These are phyloP conservation scores for Salix viminalis DNA, from an alignment of 345 rosid species.

Conservation along the genomic window DNA sequence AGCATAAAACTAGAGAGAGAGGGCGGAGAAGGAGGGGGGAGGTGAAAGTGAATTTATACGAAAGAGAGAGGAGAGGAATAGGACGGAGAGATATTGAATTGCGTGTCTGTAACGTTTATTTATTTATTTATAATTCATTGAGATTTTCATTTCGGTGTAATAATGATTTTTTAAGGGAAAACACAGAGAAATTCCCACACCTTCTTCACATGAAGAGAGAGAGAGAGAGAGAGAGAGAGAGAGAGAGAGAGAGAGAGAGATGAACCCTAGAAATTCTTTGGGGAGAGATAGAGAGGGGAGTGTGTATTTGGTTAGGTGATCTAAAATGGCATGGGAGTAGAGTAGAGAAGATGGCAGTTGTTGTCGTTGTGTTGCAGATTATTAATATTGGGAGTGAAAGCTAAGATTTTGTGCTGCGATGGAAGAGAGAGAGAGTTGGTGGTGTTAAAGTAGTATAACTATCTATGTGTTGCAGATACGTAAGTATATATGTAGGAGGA, in stretches of 20 bases:
- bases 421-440: neutral
- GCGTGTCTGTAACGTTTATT: neutral
- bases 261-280: neutral
- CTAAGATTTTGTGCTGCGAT: neutral
- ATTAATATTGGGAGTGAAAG: neutral
- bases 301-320: slow-evolving; percentile 6
- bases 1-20: neutral
- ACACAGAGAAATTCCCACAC: neutral
- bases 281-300: neutral
- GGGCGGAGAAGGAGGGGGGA: neutral
- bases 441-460: neutral
- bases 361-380: neutral
- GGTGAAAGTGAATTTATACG: neutral
- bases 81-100: neutral
- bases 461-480: neutral
- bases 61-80: neutral
- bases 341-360: neutral
- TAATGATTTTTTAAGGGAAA: neutral
- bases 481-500: neutral
- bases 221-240: no score
- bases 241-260: neutral
- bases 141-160: neutral
- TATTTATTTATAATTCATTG: neutral
- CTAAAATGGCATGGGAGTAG: neutral
- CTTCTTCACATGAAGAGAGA: neutral